These are phyloP conservation scores for Epichloe typhina DNA, from an alignment of 2,329 filamentous ascomycete species.

Conservation along the genomic window DNA sequence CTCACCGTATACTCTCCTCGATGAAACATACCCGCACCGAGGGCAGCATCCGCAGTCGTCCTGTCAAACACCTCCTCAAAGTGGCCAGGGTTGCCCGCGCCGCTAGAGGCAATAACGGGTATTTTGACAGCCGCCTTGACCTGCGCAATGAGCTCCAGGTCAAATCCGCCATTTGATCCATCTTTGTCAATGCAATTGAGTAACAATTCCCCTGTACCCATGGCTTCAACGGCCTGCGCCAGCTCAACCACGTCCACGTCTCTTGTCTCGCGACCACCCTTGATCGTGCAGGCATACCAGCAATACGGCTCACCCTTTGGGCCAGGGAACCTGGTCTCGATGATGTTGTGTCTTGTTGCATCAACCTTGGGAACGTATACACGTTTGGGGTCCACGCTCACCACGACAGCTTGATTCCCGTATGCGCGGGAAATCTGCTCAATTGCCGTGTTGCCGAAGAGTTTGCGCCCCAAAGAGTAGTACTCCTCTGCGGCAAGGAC, in stretches of 20 bases:
- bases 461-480: conserved; percentile 52
- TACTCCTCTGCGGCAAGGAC: conserved; percentile 89
- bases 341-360: conserved; percentile 58
- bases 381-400: conserved; percentile 86
- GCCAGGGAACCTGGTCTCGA: conserved; percentile 57
- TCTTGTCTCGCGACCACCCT: conserved; percentile 85
- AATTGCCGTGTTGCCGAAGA: conserved; percentile 78
- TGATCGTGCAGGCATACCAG: conserved; percentile 97
- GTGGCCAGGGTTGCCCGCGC: conserved; percentile 75
- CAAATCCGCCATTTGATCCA: conserved; percentile 87
- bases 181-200: conserved; percentile 98
- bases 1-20: conserved; percentile 86
- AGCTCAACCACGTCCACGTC: conserved; percentile 89
- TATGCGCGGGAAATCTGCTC: conserved; percentile 91
- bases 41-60: conserved; percentile 79
- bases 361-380: conserved; percentile 67
- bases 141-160: conserved; percentile 77
- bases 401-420: conserved; percentile 91
- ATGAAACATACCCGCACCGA: conserved; percentile 97
- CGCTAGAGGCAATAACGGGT: conserved; percentile 89
- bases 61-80: conserved; percentile 82
- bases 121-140: conserved; percentile 83
- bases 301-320: conserved; percentile 67
- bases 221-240: conserved; percentile 77
- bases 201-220: conserved; percentile 89